Evolutionary conservation across 2,329 filamentous ascomycete genomes (phyloP).

Genomic region (Colletotrichum coccodes): DNA sequence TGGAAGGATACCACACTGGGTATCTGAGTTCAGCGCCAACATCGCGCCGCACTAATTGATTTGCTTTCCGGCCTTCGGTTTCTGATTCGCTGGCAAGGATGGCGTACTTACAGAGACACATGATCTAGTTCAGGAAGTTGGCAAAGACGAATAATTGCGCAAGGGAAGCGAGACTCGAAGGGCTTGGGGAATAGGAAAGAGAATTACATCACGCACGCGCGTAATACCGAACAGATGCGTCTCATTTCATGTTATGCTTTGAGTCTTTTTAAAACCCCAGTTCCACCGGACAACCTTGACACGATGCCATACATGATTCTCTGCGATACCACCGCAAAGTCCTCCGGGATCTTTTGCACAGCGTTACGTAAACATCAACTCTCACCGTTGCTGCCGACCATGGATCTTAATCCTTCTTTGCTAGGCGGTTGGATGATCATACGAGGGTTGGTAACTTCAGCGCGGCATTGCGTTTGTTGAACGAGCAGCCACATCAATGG

Average conservation of each 20-base stretch:
- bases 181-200: no score
- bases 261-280: not conserved
- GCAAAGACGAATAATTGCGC: not conserved
- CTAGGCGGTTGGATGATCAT: not conserved
- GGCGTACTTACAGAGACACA: no score
- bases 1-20: not conserved
- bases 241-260: no score
- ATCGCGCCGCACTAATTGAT: not conserved
- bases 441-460: not conserved
- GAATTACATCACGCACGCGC: no score
- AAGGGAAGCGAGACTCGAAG: not conserved
- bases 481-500: not conserved
- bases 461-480: not conserved
- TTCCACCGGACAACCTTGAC: no score
- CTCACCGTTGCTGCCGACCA: not conserved
- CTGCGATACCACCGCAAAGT: not conserved
- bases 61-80: fast-evolving
- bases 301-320: not conserved
- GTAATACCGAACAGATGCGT: not conserved
- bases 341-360: not conserved
- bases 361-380: not conserved
- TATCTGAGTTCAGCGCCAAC: not conserved
- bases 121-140: no score
- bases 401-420: no score
- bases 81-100: no score